These are phyloP conservation scores for Solanum gracilifrons DNA, from an alignment of 257 asterid genomes.

Conservation along the genomic window DNA sequence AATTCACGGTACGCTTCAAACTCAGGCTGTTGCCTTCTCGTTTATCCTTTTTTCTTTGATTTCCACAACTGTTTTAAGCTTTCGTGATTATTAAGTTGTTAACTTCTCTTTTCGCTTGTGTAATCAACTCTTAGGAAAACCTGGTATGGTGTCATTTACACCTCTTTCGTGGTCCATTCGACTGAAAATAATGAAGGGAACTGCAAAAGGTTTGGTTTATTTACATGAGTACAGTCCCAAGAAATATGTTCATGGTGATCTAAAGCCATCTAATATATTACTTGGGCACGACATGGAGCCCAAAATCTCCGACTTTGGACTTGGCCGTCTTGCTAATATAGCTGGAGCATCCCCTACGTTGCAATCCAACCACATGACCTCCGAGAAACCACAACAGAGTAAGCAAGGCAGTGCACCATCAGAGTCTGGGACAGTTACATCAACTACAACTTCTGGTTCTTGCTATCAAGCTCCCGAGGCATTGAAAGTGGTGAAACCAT, in stretches of 20 bases:
- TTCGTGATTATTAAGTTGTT: neutral
- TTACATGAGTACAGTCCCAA: constrained; percentile 89
- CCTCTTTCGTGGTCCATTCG: constrained; percentile 70
- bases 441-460: constrained; percentile 40
- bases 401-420: constrained; percentile 35
- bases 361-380: constrained; percentile 42
- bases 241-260: constrained; percentile 86
- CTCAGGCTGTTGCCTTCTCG: neutral
- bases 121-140: constrained; percentile 40
- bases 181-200: constrained; percentile 74
- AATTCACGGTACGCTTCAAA: constrained; percentile 51
- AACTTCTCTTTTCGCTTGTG: neutral
- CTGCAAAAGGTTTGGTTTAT: constrained; percentile 62
- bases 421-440: constrained; percentile 29
- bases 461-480: constrained; percentile 86
- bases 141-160: constrained; percentile 45
- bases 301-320: constrained; percentile 80
- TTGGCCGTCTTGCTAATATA: constrained; percentile 78
- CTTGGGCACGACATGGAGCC: constrained; percentile 77
- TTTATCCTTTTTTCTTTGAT: neutral
- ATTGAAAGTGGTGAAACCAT: constrained; percentile 63
- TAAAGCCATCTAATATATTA: constrained; percentile 80
- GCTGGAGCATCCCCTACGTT: constrained; percentile 63
- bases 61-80: neutral
- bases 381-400: constrained; percentile 40